Conservation (phyloP, 345 rosid species). For the Corchorus capsularis region DNA sequence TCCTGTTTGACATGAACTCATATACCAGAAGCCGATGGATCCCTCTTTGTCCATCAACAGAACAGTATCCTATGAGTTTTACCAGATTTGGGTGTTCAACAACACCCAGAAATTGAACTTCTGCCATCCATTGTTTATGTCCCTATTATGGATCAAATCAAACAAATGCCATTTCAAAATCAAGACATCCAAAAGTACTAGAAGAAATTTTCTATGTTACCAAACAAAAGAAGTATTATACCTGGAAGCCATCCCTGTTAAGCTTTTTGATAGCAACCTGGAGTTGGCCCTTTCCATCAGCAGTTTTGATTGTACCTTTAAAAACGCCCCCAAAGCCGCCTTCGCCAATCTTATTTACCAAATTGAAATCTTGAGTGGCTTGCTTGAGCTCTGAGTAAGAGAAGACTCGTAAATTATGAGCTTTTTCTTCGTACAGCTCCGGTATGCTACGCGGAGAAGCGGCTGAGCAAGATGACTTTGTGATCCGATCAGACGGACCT, state of each 20-base stretch:
- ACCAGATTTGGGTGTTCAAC: conserved; percentile 83
- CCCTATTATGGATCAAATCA: conserved; percentile 48
- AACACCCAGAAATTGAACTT: conserved; percentile 82
- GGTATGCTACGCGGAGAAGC: conserved; percentile 65
- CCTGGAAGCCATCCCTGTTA: conserved; percentile 74
- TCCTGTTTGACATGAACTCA: conserved; percentile 74
- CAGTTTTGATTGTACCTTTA: conserved; percentile 56
- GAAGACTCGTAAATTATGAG: conserved; percentile 66
- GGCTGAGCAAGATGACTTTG: conserved; percentile 50
- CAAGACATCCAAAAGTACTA: neutral
- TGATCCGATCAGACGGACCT: conserved; percentile 23
- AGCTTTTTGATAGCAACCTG: conserved; percentile 84
- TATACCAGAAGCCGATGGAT: conserved; percentile 79
- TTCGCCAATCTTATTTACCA: conserved; percentile 75
- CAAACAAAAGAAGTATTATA: conserved; percentile 18
- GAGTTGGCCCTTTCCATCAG: conserved; percentile 48
- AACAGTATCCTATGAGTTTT: conserved; percentile 84
- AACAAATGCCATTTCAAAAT: neutral
- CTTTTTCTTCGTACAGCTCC: conserved; percentile 65
- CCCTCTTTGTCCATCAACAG: conserved; percentile 69
- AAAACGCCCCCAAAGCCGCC: conserved; percentile 90
- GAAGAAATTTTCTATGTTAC: neutral
- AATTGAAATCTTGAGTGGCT: conserved; percentile 67
- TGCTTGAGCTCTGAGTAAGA: conserved; percentile 66
- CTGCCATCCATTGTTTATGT: conserved; percentile 93